Base-by-base conservation (phyloP, 1,284 basidiomycete species). In the Austropuccinia psidii region DNA sequence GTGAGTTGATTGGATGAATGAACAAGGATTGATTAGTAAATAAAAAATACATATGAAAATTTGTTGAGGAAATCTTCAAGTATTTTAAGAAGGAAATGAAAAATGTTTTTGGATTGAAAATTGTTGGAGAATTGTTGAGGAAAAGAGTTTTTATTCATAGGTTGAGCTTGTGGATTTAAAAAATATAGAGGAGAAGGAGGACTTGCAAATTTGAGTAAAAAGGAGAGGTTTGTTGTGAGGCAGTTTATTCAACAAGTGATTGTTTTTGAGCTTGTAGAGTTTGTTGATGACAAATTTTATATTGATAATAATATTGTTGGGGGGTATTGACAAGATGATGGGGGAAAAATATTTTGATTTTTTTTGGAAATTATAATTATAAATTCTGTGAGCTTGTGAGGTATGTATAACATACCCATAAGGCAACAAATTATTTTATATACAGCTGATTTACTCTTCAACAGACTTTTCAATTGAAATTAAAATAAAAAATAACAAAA, bases 201-300 rank as follows among this genome's bases (percentile, higher is more conserved):
- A 31, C 39, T 35, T 69, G 67, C 24, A 43, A 47, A 33, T 60
- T 69, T 0, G 58, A 58, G 43, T 62, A 50, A 19, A 62, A 72
- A 17, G 58, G 68, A 62, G 57, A 45, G n/a, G 45, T 37, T n/a
- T 72, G 69, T 35, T 58, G 47, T 2, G 55, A 52, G 17, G 54
- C 45, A 21, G 49, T 47, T 9, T n/a, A 29, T 37, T 45, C 45
- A 31, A 37, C 37, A 19, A 61, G 58, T 8, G 58, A 35, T 21
- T 72, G 69, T 8, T 58, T 39, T n/a, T 72, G 68, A 24, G 2
- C 4, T 61, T 72, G 68, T 24, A 49, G 57, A n/a, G 47, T 55
- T 17, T 58, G 55, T 27, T 58, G 54, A 4, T 47, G 43, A 15
- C 52, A 57, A 8, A 49, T 55, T 29, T 72, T 55, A 29, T 60